Evolutionary conservation across 2,329 filamentous ascomycete genomes (phyloP).

Genomic region (Lasiodiplodia sp.): DNA sequence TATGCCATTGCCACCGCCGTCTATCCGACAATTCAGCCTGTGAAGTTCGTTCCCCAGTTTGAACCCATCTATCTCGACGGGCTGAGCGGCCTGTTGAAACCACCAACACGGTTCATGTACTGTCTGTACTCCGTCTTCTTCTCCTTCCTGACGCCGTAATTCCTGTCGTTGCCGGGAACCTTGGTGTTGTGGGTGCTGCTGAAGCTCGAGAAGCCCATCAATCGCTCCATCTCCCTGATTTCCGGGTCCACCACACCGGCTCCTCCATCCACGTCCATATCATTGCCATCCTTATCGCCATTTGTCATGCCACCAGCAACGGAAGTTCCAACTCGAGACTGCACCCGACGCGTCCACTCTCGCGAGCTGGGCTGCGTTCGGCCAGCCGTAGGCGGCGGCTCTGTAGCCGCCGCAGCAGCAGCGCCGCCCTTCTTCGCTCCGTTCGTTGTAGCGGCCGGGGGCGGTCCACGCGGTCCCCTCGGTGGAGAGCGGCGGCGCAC

Average conservation of each 20-base stretch:
- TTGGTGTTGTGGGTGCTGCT: slow-evolving; percentile 88
- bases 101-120: slow-evolving; percentile 90
- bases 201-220: slow-evolving; percentile 92
- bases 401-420: not conserved
- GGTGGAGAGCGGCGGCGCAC: slow-evolving; percentile 23
- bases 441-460: not conserved
- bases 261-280: slow-evolving; percentile 40
- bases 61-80: slow-evolving; percentile 32
- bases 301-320: not conserved
- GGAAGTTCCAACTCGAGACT: not conserved
- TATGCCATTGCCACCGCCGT: slow-evolving; percentile 5
- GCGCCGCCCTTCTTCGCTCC: not conserved
- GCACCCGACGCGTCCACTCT: slow-evolving; percentile 18
- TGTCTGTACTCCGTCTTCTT: slow-evolving; percentile 96
- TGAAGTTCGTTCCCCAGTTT: not conserved
- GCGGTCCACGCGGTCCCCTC: slow-evolving; percentile 8
- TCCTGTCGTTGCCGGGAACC: slow-evolving; percentile 81
- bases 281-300: slow-evolving; percentile 34
- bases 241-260: slow-evolving; percentile 64
- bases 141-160: slow-evolving; percentile 83
- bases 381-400: not conserved
- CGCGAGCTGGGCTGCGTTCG: slow-evolving; percentile 23
- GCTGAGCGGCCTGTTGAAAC: slow-evolving; percentile 81
- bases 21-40: not conserved
- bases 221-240: slow-evolving; percentile 75